Conservation (phyloP, 140 eudicot genomes). For the Stevia rebaudiana region DNA sequence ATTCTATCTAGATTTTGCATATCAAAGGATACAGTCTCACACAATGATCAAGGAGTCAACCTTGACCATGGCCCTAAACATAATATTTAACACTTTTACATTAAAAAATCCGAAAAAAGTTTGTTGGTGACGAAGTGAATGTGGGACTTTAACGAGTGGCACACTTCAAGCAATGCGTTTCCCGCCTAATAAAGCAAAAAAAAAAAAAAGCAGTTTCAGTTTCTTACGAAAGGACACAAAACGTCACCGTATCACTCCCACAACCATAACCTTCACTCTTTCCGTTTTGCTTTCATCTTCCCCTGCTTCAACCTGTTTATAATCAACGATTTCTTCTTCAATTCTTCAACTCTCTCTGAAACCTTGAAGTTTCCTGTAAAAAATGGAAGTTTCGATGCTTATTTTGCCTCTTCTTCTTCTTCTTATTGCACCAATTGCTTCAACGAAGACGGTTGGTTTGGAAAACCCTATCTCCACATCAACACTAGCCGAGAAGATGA, state of each 20-base stretch:
- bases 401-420: conserved; percentile 22
- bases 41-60: no score
- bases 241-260: conserved; percentile 25
- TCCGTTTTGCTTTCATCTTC: background rate
- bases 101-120: background rate
- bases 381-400: conserved; percentile 19
- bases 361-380: background rate
- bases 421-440: conserved; percentile 18
- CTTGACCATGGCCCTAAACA: no score
- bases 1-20: no score
- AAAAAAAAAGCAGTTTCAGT: conserved; percentile 10
- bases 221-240: conserved; percentile 10
- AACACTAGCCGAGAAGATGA: conserved; percentile 50
- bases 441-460: conserved; percentile 22
- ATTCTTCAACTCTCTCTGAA: background rate
- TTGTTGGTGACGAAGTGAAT: conserved; percentile 12
- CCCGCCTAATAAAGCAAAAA: conserved; percentile 40
- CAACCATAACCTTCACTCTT: background rate
- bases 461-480: conserved; percentile 36
- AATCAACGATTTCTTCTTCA: background rate
- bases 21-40: no score
- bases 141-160: background rate
- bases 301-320: background rate
- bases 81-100: no score
- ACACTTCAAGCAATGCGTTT: conserved; percentile 29